phyloP scores from a whole-genome alignment of 2,329 filamentous ascomycete species.

The Cadophora gregata region DNA sequence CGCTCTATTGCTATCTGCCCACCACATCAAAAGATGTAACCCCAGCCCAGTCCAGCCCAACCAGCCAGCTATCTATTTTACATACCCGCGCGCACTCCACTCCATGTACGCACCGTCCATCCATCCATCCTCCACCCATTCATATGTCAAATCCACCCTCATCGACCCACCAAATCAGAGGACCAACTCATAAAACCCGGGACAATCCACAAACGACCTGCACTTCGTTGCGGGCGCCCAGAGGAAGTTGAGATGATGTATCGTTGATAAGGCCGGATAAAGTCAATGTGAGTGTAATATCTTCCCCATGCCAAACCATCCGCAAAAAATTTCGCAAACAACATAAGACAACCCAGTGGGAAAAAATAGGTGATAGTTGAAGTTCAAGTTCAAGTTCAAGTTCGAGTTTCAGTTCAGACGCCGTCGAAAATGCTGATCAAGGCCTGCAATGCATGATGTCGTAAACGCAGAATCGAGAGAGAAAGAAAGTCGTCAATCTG shows the following conservation, averaged over 20 bases:
- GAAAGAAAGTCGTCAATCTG: conserved; percentile 13
- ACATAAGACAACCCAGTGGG: neutral
- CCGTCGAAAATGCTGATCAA: conserved; percentile 45
- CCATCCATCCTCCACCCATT: neutral
- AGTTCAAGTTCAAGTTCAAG: conserved; percentile 26
- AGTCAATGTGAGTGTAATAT: neutral
- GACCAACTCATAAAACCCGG: neutral
- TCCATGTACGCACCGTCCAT: neutral
- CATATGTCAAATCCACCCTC: neutral
- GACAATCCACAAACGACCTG: conserved; percentile 43
- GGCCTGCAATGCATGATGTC: conserved; percentile 29
- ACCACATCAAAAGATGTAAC: conserved; percentile 9
- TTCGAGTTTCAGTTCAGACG: conserved; percentile 33
- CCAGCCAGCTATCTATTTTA: conserved; percentile 34
- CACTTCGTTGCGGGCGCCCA: conserved; percentile 42
- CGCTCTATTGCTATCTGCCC: conserved; percentile 9
- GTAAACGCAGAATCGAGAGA: conserved; percentile 30
- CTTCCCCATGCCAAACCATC: conserved; percentile 33
- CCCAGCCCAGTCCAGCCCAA: no score
- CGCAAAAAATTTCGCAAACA: conserved; percentile 20
- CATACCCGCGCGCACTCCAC: conserved; percentile 23
- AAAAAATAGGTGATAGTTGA: neutral
- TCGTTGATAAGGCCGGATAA: neutral
- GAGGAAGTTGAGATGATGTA: conserved; percentile 1
- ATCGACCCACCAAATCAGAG: neutral